Conservation (phyloP, 2,329 filamentous ascomycete species). For the Venturia oleaginea region DNA sequence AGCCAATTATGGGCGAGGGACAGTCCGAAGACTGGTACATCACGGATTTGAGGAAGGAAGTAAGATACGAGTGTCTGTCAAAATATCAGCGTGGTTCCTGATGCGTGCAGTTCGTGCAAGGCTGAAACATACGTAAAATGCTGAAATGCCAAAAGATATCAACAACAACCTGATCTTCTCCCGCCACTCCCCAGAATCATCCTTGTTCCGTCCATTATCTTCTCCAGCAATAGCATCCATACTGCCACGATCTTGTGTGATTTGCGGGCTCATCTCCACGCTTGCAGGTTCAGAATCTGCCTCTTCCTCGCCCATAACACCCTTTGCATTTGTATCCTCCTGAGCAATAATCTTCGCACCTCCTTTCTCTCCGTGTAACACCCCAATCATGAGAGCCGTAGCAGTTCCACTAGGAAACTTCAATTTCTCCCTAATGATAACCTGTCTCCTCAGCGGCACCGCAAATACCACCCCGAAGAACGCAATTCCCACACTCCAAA, state of each 20-base stretch:
- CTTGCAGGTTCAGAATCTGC: not conserved
- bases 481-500: slow-evolving; percentile 89
- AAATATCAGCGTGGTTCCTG: slow-evolving; percentile 10
- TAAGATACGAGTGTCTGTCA: slow-evolving; percentile 73
- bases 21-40: slow-evolving; percentile 77
- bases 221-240: slow-evolving; percentile 19
- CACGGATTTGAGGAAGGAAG: slow-evolving; percentile 76
- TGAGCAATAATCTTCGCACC: slow-evolving; percentile 23
- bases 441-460: slow-evolving; percentile 79
- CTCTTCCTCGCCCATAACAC: not conserved
- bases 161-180: slow-evolving; percentile 51
- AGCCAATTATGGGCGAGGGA: slow-evolving; percentile 71
- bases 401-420: slow-evolving; percentile 95
- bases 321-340: not conserved
- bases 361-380: slow-evolving; percentile 60
- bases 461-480: slow-evolving; percentile 97
- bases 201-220: slow-evolving; percentile 25
- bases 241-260: not conserved
- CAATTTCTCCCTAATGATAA: slow-evolving; percentile 84
- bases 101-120: slow-evolving; percentile 5
- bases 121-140: slow-evolving; percentile 34
- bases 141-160: slow-evolving; percentile 51
- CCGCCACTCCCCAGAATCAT: slow-evolving; percentile 47
- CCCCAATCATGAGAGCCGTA: slow-evolving; percentile 84
- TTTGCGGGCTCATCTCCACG: not conserved